phyloP scores from a whole-genome alignment of 768 basidiomycete species.

The Leccinum uliginosum region DNA sequence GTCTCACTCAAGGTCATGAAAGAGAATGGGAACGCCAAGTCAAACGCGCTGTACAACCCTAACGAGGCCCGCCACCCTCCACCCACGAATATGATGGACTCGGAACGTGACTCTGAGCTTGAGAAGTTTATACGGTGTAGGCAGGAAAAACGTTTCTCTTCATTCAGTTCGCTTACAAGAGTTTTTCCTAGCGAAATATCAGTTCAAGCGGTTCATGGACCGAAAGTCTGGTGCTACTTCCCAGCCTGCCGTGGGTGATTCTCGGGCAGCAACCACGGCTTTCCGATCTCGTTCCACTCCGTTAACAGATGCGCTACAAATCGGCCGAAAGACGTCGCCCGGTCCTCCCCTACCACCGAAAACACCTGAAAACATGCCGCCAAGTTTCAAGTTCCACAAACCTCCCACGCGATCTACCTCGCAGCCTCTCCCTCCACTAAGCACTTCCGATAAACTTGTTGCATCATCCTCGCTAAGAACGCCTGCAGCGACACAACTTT shows the following conservation, averaged over 20 bases:
- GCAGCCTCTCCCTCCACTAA: constrained; percentile 30
- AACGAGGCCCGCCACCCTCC: constrained; percentile 80
- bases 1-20: constrained; percentile 60
- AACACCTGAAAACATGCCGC: constrained; percentile 24
- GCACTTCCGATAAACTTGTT: constrained; percentile 12
- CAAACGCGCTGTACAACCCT: constrained; percentile 78
- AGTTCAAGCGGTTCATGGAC: constrained; percentile 66
- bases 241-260: constrained; percentile 37
- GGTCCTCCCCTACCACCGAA: constrained; percentile 27
- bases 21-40: constrained; percentile 73
- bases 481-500: constrained; percentile 7
- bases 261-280: constrained; percentile 34
- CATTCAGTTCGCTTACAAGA: neutral
- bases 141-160: constrained; percentile 1
- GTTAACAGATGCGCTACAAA: constrained; percentile 4
- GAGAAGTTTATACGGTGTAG: constrained; percentile 87
- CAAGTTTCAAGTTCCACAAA: constrained; percentile 16
- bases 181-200: constrained; percentile 64
- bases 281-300: constrained; percentile 15
- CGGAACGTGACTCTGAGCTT: constrained; percentile 82
- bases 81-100: constrained; percentile 72
- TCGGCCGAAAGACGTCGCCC: constrained; percentile 18
- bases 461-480: constrained; percentile 3
- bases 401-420: constrained; percentile 29
- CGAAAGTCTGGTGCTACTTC: constrained; percentile 34